Base-by-base conservation (phyloP, 202 grass and related monocot genomes). In the Hordeum pubiflorum region DNA sequence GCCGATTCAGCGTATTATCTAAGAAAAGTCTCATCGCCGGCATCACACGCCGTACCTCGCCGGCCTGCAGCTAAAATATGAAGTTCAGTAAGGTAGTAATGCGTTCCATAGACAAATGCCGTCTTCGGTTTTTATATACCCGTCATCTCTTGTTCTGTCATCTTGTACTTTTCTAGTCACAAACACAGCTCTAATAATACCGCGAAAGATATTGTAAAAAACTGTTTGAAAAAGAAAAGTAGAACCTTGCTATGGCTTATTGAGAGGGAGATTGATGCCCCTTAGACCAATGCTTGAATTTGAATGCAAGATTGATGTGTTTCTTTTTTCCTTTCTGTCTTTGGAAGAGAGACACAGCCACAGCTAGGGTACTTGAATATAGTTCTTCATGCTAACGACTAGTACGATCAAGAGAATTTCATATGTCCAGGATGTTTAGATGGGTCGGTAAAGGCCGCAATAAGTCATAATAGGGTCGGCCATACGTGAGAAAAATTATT, bases 261-360 rank as follows among this genome's bases (percentile, higher is more conserved):
- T 5, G 23, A 27, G 13, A 4, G 9, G 52, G 8, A 62, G 31
- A 2, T 55, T 22, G 52, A 29, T 3, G 38, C 22, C 18, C 7
- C 76, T 44, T 81, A 10, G 63, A 84, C 71, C 32, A 64, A 77
- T 65, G 65, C 57, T 44, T 39, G 66, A 29, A 66, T 83, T 61
- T 48, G 9, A 56, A 55, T 22, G 62, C 26, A 18, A 66, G 63
- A 83, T 22, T 33, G 18, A 5, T 61, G 13, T 5, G 0, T 32
- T 4, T 0, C 10, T 37, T 40, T 40, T 67, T 1, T 39, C 4
- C 0, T 15, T 5, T 48, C 14, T 48, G 10, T 43, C 11, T 11
- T 43, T 11, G 3, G 8, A 58, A 9, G 55, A 24, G 21, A 57
- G 20, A 22, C 55, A 57, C 20, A 22, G 12, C 13, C 4, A 36